phyloP scores from a whole-genome alignment of 306 rosid genomes.

The Quercus mongolica region DNA sequence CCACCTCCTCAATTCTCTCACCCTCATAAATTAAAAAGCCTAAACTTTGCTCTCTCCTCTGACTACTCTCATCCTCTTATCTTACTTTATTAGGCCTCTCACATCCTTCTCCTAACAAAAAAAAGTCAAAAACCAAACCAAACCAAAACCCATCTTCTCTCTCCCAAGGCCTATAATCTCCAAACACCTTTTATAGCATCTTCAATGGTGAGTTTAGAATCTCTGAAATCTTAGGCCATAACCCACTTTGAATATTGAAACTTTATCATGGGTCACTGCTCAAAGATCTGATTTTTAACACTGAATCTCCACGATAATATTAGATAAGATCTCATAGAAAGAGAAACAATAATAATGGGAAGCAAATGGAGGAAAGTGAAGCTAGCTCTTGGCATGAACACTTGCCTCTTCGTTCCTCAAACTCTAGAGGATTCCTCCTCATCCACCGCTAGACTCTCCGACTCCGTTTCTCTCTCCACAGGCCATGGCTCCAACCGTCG shows the following conservation, averaged over 20 bases:
- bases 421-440: constrained; percentile 43
- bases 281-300: constrained; percentile 20
- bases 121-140: constrained; percentile 8
- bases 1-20: no score
- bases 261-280: constrained; percentile 18
- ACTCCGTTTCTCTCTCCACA: constrained; percentile 28
- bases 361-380: constrained; percentile 85
- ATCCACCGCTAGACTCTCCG: constrained; percentile 29
- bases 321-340: background rate
- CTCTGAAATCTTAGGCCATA: constrained; percentile 10
- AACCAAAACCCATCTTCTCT: constrained; percentile 1
- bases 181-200: constrained; percentile 7
- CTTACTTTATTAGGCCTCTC: background rate
- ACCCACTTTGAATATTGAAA: constrained; percentile 12
- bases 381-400: constrained; percentile 61
- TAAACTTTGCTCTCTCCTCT: background rate
- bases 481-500: constrained; percentile 30
- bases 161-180: background rate
- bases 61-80: constrained; percentile 4
- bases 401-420: constrained; percentile 50
- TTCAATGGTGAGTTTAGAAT: background rate
- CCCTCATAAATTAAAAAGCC: background rate
- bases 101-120: background rate
- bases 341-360: constrained; percentile 39
- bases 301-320: background rate